Base-by-base conservation (phyloP, 805 yeast species). In the Candida chauliodis region DNA sequence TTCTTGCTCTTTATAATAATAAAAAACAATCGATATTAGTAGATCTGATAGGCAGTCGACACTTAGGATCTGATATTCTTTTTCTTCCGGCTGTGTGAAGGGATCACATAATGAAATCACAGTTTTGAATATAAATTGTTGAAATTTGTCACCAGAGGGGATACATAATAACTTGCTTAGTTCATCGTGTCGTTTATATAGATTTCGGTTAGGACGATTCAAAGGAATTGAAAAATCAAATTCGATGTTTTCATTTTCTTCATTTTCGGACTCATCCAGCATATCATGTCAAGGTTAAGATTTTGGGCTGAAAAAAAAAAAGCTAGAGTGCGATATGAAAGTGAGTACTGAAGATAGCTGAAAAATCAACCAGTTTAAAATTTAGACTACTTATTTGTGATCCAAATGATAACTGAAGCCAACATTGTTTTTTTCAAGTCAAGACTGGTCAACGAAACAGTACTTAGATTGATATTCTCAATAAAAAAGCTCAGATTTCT, bases 21-120 rank as follows among this genome's bases (percentile, higher is more conserved):
- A 25, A 47, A 50, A 49, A 35, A 64, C 44, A 31, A 77, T 54
- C 0, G 76, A 75, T 7, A 79, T 55, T 17, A 77, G 58, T 34
- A 78, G 46, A 43, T 76, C 76, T 14, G 81, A 70, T 9, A 80
- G 50, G n/a, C 71, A 52, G 43, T 78, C 79, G 5, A 81, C 54
- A 8, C 87, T 80, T 13, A 80, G 61, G 1, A 79, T 61, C 38
- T 66, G 59, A 9, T 61, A 56, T 40, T 78, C 83, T 17, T 69
- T 70, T 28, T 81, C 84, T 19, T 73, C 70, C 0, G 93, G 89
- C 48, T 81, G 87, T 1, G 89, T 79, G 48, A 72, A 64, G 2
- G 89, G 87, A 53, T 84, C 90, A 38, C 71, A 55, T 5, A 58
- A 41, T n/a, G 59, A 50, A 13, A 49, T 44, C 5, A 47, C 43